Evolutionary conservation across 148 eudicot species (phyloP).

Genomic region (Rhododendron simsii): DNA sequence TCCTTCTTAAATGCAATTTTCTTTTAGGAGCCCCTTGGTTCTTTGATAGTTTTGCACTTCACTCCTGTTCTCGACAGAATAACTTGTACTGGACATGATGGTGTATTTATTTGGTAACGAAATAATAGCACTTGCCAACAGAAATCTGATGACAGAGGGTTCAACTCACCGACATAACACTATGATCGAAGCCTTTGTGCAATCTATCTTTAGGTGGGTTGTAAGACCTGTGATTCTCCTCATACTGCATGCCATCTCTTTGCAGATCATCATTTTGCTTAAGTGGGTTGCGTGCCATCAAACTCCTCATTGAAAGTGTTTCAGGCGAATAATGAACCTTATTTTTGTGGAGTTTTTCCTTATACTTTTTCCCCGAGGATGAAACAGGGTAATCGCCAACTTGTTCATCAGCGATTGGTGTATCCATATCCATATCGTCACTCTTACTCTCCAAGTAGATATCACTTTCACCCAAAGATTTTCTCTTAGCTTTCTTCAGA

Average conservation of each 20-base stretch:
- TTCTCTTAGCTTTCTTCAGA: conserved; percentile 69
- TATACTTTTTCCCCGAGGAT: conserved; percentile 34
- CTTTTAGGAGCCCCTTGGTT: not conserved
- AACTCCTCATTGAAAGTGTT: conserved; percentile 36
- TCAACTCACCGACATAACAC: conserved; percentile 45
- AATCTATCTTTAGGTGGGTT: conserved; percentile 48
- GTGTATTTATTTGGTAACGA: not conserved
- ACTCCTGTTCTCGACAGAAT: not conserved
- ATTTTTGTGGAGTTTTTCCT: conserved; percentile 38
- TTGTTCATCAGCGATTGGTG: conserved; percentile 31
- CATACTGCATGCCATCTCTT: conserved; percentile 41
- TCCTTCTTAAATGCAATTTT: not conserved
- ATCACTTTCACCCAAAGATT: conserved; percentile 52
- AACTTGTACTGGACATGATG: not conserved
- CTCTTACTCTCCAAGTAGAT: conserved; percentile 70
- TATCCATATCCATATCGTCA: conserved; percentile 78
- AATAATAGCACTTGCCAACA: not conserved
- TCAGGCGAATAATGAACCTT: conserved; percentile 50
- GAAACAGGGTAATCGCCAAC: conserved; percentile 42
- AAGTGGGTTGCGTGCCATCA: conserved; percentile 29
- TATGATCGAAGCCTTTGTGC: conserved; percentile 37
- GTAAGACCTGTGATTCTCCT: conserved; percentile 50
- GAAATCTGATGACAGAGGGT: not conserved
- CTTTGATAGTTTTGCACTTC: not conserved
- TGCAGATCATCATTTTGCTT: conserved; percentile 50